A percentile compares a stretch with the other conserved stretches of the same genome.
phyloP scores from a whole-genome alignment of 495 filamentous ascomycete species.

The Neurospora tetraspora region DNA sequence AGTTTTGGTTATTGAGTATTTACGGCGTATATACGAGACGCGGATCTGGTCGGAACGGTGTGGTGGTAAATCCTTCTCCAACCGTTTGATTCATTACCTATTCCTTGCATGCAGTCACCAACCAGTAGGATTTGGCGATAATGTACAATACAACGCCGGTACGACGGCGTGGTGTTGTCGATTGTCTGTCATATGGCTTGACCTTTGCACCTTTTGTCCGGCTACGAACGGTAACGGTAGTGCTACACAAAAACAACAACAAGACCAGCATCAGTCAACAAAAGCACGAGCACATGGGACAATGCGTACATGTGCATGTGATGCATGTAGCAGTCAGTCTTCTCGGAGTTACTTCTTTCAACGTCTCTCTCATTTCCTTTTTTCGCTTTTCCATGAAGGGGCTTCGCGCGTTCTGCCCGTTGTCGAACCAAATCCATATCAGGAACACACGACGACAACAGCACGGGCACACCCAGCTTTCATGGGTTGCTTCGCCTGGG shows the following conservation, averaged over 20 bases:
- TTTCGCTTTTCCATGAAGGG: neutral
- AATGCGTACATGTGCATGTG: neutral
- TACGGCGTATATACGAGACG: neutral
- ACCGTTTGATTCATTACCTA: neutral
- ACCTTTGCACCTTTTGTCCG: neutral
- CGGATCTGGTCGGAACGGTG: neutral
- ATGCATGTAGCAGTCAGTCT: neutral
- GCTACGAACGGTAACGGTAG: neutral
- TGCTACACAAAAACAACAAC: neutral
- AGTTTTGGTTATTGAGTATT: neutral
- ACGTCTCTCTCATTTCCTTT: neutral
- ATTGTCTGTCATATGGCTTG: neutral
- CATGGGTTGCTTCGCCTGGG: neutral
- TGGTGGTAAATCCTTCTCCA: neutral
- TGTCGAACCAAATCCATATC: neutral
- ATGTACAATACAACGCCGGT: neutral
- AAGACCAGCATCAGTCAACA: neutral
- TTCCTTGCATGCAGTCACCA: neutral
- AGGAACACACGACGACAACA: neutral
- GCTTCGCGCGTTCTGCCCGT: no score
- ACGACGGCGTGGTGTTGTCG: neutral
- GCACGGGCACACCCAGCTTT: neutral
- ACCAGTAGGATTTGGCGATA: neutral
- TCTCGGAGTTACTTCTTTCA: neutral
- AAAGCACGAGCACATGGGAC: neutral